Base-by-base conservation (phyloP, 164 flowering plant species). In the Sextonia rubra region DNA sequence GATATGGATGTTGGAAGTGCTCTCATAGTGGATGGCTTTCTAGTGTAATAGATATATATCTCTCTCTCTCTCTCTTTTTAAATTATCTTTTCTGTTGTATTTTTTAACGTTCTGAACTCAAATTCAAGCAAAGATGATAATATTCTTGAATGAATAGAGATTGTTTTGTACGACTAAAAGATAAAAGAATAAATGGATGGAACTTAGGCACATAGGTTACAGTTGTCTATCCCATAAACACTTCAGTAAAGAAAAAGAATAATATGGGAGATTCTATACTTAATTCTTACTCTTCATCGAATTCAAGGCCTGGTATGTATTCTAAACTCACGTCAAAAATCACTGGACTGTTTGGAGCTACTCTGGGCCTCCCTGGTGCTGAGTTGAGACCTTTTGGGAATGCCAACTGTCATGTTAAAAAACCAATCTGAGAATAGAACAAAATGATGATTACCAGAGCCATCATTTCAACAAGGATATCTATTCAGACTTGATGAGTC, bases 341-440 rank as follows among this genome's bases (percentile, higher is more conserved):
- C 23, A 90, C 97, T 4, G 94, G 97, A 77, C 97, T 92, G 73
- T 74, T 92, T 72, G 99, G 81, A 74, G 94, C 89, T 71, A 95
- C 99, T 71, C 97, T 86, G 61, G 99, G 97, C 88, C 98, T 86
- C 76, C 98, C 98, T 26, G 98, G 97, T n/a, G 99, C 97, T 52
- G 98, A 92, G 69, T 72, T 80, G 23, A 92, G 97, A 60, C 99
- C 97, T 77, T 89, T 95, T 0, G 98, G 99, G 68, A 92, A 95
- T 67, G 99, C 97, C 85, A 95, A 75, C 97, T 92, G 69, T 37
- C 58, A 68, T 52, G 67, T 27, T 27, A 64, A 47, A 25, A 61
- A 12, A 1, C 8, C 17, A 52, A 18, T 18, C 12, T 52, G 58
- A 52, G n/a, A 52, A 61, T 23, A 61, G 20, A 52, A 52, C 4